phyloP scores from a whole-genome alignment of 805 yeast genomes.

The Starmerella powellii region DNA sequence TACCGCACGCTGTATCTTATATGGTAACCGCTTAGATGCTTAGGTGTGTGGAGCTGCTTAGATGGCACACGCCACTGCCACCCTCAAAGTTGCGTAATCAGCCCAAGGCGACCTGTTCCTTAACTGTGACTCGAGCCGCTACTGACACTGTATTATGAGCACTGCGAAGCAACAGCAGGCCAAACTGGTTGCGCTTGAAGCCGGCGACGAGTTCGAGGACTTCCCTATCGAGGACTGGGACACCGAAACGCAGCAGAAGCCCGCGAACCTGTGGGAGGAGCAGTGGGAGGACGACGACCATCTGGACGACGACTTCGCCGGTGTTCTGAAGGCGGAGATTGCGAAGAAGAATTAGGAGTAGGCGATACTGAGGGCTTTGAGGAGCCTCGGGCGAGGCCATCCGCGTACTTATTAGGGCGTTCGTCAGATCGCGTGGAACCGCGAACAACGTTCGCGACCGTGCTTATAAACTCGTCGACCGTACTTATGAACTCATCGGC shows the following conservation, averaged over 20 bases:
- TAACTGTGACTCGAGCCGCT: background rate
- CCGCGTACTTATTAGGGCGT: no score
- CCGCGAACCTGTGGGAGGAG: slow-evolving; percentile 76
- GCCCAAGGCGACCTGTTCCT: background rate
- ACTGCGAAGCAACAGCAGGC: slow-evolving; percentile 2
- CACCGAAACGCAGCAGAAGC: slow-evolving; percentile 35
- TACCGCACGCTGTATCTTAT: slow-evolving; percentile 7
- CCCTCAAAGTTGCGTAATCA: background rate
- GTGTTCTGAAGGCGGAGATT: slow-evolving; percentile 40
- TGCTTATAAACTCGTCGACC: no score
- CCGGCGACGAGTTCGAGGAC: slow-evolving; percentile 95
- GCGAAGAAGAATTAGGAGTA: background rate
- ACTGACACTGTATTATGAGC: no score
- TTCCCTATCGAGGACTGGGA: slow-evolving; percentile 46
- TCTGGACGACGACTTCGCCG: slow-evolving; percentile 77
- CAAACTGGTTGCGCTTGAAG: slow-evolving; percentile 60
- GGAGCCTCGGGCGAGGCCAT: no score
- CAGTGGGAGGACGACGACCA: slow-evolving; percentile 86
- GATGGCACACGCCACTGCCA: no score
- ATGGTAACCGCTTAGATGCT: no score
- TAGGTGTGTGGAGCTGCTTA: no score
- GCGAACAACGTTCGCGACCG: no score
- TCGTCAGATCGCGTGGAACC: no score
- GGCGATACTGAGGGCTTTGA: no score
- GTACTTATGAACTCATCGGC: no score